These are phyloP conservation scores for Fusarium foetens DNA, from an alignment of 2,329 filamentous ascomycete genomes.

Conservation along the genomic window DNA sequence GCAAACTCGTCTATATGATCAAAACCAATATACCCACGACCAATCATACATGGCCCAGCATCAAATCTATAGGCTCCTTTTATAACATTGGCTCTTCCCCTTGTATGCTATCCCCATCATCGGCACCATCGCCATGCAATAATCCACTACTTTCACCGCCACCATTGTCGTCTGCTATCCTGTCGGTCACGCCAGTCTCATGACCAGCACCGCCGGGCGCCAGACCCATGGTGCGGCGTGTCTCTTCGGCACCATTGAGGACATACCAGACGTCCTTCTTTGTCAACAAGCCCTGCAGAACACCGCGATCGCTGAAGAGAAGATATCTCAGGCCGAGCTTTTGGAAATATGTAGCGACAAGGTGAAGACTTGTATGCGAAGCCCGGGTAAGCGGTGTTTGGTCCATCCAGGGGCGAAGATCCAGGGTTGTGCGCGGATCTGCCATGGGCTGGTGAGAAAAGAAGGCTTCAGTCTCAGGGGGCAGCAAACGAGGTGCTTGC, in stretches of 20 bases:
- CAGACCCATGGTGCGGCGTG: conserved; percentile 55
- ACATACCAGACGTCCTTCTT: conserved; percentile 99
- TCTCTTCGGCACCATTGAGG: conserved; percentile 79
- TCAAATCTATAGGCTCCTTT: conserved; percentile 7
- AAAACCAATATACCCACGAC: conserved; percentile 2
- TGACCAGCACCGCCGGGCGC: conserved; percentile 33
- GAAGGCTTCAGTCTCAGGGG: conserved; percentile 79
- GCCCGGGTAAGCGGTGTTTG: conserved; percentile 95
- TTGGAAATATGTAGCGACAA: conserved; percentile 94
- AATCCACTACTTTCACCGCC: conserved; percentile 57
- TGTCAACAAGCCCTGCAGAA: conserved; percentile 85
- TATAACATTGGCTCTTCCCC: conserved; percentile 43
- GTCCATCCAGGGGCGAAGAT: conserved; percentile 98
- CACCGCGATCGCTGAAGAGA: conserved; percentile 84
- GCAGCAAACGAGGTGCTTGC: conserved; percentile 67
- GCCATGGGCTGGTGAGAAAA: conserved; percentile 86
- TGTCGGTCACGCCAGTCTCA: conserved; percentile 49
- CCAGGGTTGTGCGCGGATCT: conserved; percentile 80
- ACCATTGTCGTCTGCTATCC: conserved; percentile 45
- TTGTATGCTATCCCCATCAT: conserved; percentile 47
- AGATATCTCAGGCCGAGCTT: conserved; percentile 92
- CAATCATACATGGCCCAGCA: conserved; percentile 9
- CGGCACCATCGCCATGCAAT: conserved; percentile 51
- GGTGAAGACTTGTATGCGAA: conserved; percentile 77
- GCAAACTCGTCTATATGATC: background rate